phyloP scores from a whole-genome alignment of 2,329 filamentous ascomycete species.

The Epichloe uncinata region DNA sequence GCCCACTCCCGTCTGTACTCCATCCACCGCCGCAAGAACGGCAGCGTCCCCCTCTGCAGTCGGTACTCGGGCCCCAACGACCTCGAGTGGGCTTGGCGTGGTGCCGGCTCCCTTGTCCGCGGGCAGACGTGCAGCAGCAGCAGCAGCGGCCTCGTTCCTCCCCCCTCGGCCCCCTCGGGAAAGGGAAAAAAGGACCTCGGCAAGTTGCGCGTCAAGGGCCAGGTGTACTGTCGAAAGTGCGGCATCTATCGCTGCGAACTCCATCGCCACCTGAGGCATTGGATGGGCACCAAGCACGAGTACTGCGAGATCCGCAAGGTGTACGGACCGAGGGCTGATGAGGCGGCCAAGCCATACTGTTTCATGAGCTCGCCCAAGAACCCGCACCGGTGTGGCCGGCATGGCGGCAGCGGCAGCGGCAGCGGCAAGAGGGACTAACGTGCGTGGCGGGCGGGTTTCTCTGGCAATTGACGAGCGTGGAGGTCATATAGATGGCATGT shows the following conservation, averaged over 20 bases:
- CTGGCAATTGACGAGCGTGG: no score
- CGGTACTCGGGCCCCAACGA: slow-evolving; percentile 48
- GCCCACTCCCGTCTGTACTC: slow-evolving; percentile 44
- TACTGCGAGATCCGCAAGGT: slow-evolving; percentile 48
- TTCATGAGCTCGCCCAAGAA: slow-evolving; percentile 48
- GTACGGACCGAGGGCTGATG: slow-evolving; percentile 36
- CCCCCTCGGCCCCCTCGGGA: not conserved
- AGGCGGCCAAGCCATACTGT: slow-evolving; percentile 37
- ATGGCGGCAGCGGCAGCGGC: slow-evolving; percentile 18
- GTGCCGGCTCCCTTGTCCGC: slow-evolving; percentile 32
- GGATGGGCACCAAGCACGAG: slow-evolving; percentile 43
- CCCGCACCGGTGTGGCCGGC: slow-evolving; percentile 43
- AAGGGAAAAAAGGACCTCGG: slow-evolving; percentile 20
- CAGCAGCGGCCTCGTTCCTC: not conserved
- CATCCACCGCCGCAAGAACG: slow-evolving; percentile 44
- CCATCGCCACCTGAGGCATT: slow-evolving; percentile 46
- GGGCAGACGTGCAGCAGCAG: slow-evolving; percentile 2
- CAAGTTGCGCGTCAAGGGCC: slow-evolving; percentile 39
- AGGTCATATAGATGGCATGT: no score
- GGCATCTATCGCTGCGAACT: slow-evolving; percentile 48
- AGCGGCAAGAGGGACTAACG: slow-evolving; percentile 2
- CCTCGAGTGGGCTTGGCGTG: slow-evolving; percentile 50
- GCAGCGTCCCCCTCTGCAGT: slow-evolving; percentile 40
- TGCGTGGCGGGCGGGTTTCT: no score
- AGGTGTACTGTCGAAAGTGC: slow-evolving; percentile 50